Evolutionary conservation across 1,284 basidiomycete genomes (phyloP).

Genomic region (Trametes polyzona): DNA sequence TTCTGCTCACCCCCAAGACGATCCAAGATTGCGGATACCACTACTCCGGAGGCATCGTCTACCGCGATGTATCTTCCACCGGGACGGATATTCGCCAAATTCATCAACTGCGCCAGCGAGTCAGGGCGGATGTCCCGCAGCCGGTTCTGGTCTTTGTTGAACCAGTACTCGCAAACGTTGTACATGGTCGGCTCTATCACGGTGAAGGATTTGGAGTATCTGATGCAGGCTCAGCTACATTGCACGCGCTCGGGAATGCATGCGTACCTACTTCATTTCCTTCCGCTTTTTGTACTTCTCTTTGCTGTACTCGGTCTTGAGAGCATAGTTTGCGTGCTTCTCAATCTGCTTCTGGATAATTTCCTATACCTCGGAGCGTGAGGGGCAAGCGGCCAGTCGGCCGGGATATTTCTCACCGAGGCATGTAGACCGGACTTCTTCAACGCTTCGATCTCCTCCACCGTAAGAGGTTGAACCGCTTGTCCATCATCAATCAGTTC

Average conservation of each 20-base stretch:
- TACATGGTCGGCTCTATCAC: constrained; percentile 88
- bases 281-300: constrained; percentile 96
- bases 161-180: constrained; percentile 92
- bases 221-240: constrained; percentile 36
- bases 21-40: constrained; percentile 86
- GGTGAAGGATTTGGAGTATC: constrained; percentile 88
- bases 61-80: constrained; percentile 89
- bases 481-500: constrained; percentile 86
- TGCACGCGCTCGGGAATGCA: background rate
- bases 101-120: constrained; percentile 87
- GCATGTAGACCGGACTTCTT: constrained; percentile 79
- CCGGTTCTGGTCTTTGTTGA: constrained; percentile 77
- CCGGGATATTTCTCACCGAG: constrained; percentile 49
- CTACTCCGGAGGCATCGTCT: constrained; percentile 91
- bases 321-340: constrained; percentile 84
- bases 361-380: constrained; percentile 55
- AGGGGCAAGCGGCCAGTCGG: constrained; percentile 2
- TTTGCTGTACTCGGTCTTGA: constrained; percentile 97
- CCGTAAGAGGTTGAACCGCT: constrained; percentile 77
- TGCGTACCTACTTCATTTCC: constrained; percentile 80
- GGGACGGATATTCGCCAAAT: constrained; percentile 82
- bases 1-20: constrained; percentile 75
- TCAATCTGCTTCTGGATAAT: constrained; percentile 94
- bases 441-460: constrained; percentile 80
- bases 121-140: constrained; percentile 89